A percentile compares a stretch with the other conserved stretches of the same genome.
phyloP scores from a whole-genome alignment of 108 stramenopile species.

The Cyclotella atomus region DNA sequence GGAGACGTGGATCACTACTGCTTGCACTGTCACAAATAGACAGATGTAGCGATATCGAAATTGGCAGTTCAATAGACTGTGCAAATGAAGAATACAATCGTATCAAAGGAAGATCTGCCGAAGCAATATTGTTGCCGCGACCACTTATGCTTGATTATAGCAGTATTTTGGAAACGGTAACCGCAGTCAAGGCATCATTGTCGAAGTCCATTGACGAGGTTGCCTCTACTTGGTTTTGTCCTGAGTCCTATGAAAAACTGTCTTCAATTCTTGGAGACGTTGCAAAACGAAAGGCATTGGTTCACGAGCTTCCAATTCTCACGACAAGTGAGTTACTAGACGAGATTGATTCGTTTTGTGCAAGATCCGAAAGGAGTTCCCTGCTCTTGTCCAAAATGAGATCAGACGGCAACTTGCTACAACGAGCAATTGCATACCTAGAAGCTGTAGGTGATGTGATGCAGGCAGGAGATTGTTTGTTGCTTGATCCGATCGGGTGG shows the following conservation, averaged over 20 bases:
- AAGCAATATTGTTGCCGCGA: conserved; percentile 8
- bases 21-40: conserved; percentile 22
- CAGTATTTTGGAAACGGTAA: conserved; percentile 9
- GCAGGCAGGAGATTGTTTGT: conserved; percentile 19
- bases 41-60: not conserved
- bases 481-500: conserved; percentile 27
- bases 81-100: not conserved
- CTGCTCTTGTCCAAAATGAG: conserved; percentile 13
- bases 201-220: conserved; percentile 15
- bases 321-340: conserved; percentile 7
- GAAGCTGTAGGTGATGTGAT: conserved; percentile 28
- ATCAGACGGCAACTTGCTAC: conserved; percentile 5
- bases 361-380: not conserved
- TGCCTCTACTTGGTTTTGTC: conserved; percentile 12
- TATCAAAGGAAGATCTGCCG: conserved; percentile 11
- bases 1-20: conserved; percentile 20
- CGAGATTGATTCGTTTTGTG: conserved; percentile 13
- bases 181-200: conserved; percentile 8
- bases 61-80: not conserved
- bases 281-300: conserved; percentile 3
- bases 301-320: conserved; percentile 25
- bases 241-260: conserved; percentile 8
- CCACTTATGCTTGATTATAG: conserved; percentile 27
- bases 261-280: not conserved
- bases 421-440: conserved; percentile 16